These are phyloP conservation scores for Colletotrichum salicis DNA, from an alignment of 2,329 filamentous ascomycete genomes.

Conservation along the genomic window DNA sequence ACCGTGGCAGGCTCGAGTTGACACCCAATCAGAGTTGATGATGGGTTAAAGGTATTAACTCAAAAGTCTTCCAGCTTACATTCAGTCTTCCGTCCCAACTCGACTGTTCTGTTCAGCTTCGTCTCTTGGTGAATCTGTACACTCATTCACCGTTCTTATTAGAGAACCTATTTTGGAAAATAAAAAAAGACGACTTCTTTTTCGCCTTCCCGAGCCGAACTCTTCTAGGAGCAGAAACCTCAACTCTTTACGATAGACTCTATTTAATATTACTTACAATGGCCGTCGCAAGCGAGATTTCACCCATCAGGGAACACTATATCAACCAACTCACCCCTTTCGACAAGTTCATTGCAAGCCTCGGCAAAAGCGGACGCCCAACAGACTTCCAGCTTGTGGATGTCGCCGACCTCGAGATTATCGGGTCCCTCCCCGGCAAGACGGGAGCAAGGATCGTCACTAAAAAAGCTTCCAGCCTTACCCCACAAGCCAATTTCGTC, in stretches of 20 bases:
- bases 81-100: neutral
- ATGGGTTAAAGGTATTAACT: constrained; percentile 2
- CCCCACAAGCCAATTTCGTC: constrained; percentile 14
- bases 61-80: neutral
- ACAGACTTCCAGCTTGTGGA: constrained; percentile 22
- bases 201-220: neutral
- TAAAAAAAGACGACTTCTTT: neutral
- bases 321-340: constrained; percentile 27
- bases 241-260: neutral
- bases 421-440: constrained; percentile 31
- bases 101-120: neutral
- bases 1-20: constrained; percentile 1
- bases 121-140: neutral
- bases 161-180: neutral
- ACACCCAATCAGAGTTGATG: neutral
- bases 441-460: constrained; percentile 32
- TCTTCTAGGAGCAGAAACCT: neutral
- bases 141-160: neutral
- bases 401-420: constrained; percentile 19
- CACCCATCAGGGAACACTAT: constrained; percentile 15
- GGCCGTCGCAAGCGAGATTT: neutral
- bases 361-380: neutral
- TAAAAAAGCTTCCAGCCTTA: neutral
- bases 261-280: neutral
- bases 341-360: neutral